These are phyloP conservation scores for Tulasnella sp. DNA, from an alignment of 768 basidiomycete species.

Conservation along the genomic window DNA sequence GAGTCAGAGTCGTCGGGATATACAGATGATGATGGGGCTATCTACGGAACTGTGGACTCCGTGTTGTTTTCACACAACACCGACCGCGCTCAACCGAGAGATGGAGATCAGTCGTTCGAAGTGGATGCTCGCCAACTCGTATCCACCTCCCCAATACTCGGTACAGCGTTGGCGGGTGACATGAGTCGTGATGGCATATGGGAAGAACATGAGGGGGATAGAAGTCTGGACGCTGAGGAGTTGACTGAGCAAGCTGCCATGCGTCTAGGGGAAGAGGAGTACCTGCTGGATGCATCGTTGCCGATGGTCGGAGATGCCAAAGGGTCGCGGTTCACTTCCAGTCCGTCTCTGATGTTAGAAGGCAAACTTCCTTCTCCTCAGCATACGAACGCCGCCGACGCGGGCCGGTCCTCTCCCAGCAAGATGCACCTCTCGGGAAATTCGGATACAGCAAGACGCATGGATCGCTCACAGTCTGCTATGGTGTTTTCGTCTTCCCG, in stretches of 20 bases:
- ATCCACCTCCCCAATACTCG: not conserved
- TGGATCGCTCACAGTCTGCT: constrained; percentile 10
- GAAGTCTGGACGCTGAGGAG: constrained; percentile 25
- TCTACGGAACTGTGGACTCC: not conserved
- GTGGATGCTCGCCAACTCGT: not conserved
- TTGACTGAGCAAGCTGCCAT: not conserved
- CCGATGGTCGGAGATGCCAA: not conserved
- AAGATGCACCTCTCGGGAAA: not conserved
- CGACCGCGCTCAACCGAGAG: not conserved
- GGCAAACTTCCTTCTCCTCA: not conserved
- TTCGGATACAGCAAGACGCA: not conserved
- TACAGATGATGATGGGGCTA: not conserved
- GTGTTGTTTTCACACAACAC: not conserved
- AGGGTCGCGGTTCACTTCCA: not conserved
- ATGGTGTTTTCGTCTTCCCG: not conserved
- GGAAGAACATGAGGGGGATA: constrained; percentile 15
- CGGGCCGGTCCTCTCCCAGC: not conserved
- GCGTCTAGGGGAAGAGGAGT: constrained; percentile 24
- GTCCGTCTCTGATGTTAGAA: not conserved
- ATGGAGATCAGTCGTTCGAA: not conserved
- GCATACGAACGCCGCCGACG: not conserved
- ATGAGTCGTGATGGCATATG: constrained; percentile 20
- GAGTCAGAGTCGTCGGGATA: constrained; percentile 1
- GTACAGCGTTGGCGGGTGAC: not conserved
- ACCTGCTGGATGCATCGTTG: constrained; percentile 25